Evolutionary conservation across 441 rosid species (phyloP), one percentile per base, ranked within the genome.

Genomic region (Lepidium campestre): DNA sequence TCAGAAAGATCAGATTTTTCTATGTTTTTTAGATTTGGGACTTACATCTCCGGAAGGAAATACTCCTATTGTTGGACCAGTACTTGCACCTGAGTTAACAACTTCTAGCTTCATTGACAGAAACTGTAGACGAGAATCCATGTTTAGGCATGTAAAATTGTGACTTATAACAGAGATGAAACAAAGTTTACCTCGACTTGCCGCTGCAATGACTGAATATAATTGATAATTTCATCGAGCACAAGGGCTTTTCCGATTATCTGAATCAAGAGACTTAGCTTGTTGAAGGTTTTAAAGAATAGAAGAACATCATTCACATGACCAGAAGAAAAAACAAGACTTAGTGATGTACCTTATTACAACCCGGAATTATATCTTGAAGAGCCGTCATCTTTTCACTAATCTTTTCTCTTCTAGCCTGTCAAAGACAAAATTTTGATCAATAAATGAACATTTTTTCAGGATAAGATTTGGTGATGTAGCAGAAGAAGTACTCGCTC

Each of bases 361-460:
- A 87, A 45, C 90, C 88, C 0, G 90, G 93, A 55, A 87, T 85
- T 62, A 87, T 68, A 79, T 85, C 93, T 74, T 87, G 93, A 55
- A 87, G 90, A 80, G 82, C 77, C 10, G 80, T 86, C 92, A 86
- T 86, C 73, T 86, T 80, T 77, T 81, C 89, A 4, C 93, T 85
- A 19, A 87, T 87, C 72, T 83, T 85, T 72, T 87, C 93, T 81
- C 93, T 73, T 74, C 93, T 78, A 48, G 88, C 93, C 93, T 87
- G 81, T 57, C 67, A 70, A 78, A 27, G 1, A 32, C 10, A 40
- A 54, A 54, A 50, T 0, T 35, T 1, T 15, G n/a, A 31, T 7
- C 17, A 29, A 41, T 36, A 14, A 45, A 6, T 3, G 53, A 20
- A 18, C 53, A 34, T 9, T 36, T 14, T 36, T n/a, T 1, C 19